Evolutionary conservation across 2,329 filamentous ascomycete genomes (phyloP), one percentile per base, ranked within the genome.

Genomic region (Arthrobotrys sinensis): DNA sequence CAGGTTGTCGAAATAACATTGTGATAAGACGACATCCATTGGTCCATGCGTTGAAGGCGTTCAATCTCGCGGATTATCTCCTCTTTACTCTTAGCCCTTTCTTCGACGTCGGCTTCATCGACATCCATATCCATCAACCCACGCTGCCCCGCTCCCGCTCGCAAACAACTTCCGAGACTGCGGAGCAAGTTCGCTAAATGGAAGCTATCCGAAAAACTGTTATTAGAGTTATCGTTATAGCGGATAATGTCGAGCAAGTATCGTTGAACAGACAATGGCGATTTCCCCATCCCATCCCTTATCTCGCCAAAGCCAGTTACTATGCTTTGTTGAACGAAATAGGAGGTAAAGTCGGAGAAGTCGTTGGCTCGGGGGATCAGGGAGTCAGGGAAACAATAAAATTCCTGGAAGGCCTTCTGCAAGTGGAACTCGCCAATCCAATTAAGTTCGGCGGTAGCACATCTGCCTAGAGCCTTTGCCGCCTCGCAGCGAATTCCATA

Each of bases 181-280:
- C 84, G 86, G 86, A 99, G 92, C 24, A 99, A 87, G 21, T 88
- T 92, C 6, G 93, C 90, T 67, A 99, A 90, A 83, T 97, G 99
- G 82, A 93, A 91, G 79, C 94, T 91, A 82, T 99, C 96, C 4
- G 94, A 97, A 82, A 90, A 96, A 82, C 86, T 86, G 81, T 99
- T 99, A 77, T 92, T 91, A 1, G 92, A 91, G 83, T 99, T 99
- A 85, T 99, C 94, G 83, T 99, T 99, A 85, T 94, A 95, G 60
- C 92, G 91, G 38, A 99, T 87, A 83, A 96, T 92, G 81, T 97
- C 94, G 21, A 97, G 89, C 57, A 99, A 89, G 83, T 97, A 97
- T 45, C 89, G 89, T 72, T 94, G 92, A 4, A 93, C 93, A 65
- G 91, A 87, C 82, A 91, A 87, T 0, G 95, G 94, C 67, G 94